A percentile compares a stretch with the other conserved stretches of the same genome.
phyloP scores from a whole-genome alignment of 257 asterid species.

The Scutellaria minor region DNA sequence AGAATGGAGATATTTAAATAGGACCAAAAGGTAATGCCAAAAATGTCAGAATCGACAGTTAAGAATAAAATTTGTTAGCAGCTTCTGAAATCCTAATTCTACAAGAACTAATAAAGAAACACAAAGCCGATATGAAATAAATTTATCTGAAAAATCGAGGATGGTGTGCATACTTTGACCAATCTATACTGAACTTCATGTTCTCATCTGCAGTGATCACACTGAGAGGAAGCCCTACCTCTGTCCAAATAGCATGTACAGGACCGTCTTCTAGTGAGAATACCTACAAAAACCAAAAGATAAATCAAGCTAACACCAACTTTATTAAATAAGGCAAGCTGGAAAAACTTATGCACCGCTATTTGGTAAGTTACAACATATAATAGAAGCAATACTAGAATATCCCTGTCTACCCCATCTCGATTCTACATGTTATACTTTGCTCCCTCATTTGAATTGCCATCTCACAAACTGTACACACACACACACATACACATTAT shows the following conservation, averaged over 20 bases:
- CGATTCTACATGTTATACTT: background rate
- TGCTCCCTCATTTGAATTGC: too few relatives aligned
- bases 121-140: slow-evolving; percentile 5
- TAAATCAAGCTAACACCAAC: slow-evolving; percentile 5
- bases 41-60: background rate
- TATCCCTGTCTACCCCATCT: background rate
- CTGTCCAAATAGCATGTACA: slow-evolving; percentile 58
- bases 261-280: slow-evolving; percentile 80
- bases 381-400: background rate
- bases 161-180: slow-evolving; percentile 72
- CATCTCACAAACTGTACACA: too few relatives aligned
- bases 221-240: slow-evolving; percentile 54
- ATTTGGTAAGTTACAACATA: background rate
- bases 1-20: background rate
- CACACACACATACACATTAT: too few relatives aligned
- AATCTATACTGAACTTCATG: slow-evolving; percentile 63
- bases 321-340: background rate
- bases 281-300: slow-evolving; percentile 54
- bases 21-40: background rate
- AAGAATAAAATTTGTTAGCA: slow-evolving; percentile 9
- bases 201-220: slow-evolving; percentile 55
- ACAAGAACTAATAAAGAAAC: background rate
- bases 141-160: slow-evolving; percentile 27
- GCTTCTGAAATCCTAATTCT: slow-evolving; percentile 23
- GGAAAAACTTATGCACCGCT: slow-evolving; percentile 7